Base-by-base conservation (phyloP, 1,284 basidiomycete species). In the Singerocomus inundabilis region DNA sequence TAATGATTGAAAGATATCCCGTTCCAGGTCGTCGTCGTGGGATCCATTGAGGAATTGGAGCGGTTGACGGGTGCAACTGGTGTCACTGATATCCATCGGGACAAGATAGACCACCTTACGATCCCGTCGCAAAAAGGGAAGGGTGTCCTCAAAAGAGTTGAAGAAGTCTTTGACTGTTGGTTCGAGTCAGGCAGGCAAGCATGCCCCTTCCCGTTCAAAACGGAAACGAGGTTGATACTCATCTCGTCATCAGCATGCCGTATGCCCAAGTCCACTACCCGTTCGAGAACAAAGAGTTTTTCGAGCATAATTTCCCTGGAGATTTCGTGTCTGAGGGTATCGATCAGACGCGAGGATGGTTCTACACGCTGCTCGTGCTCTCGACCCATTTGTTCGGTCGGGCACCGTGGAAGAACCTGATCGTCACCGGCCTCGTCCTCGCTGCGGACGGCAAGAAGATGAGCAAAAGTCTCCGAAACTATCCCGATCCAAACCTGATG, bases 91-190 rank as follows among this genome's bases (percentile, higher is more conserved):
- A 70, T 99, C 44, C 97, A 99, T 72, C 80, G 94, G 51, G 94
- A 99, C 58, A 92, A 85, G 66, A 94, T 99, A 61, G 95, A 98
- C 70, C 82, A 91, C 65, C 92, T 99, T 73, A 95, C 92, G 50
- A 98, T 99, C 62, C 97, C 96, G 5, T 98, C 94, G 30, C 78
- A 88, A 66, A 72, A 85, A 69, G 96, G 95, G 55, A 97, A 95
- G 66, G 97, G 96, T 18, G 70, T 74, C 18, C 75, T 99, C 37
- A 91, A 82, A 70, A 85, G 96, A 52, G 81, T 98, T 16, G 93
- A 98, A 54, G 97, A 98, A 70, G 94, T 99, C 29, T 99, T 99
- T 69, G 97, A 99, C 70, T 99, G 97, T 69, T 99, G 97, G 97
- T 99, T 99, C 69, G 97, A 99, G 75, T 98, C 96, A 7, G 97